Evolutionary conservation across 2,329 filamentous ascomycete genomes (phyloP), one percentile per base, ranked within the genome.

Genomic region (Monilinia polystroma): DNA sequence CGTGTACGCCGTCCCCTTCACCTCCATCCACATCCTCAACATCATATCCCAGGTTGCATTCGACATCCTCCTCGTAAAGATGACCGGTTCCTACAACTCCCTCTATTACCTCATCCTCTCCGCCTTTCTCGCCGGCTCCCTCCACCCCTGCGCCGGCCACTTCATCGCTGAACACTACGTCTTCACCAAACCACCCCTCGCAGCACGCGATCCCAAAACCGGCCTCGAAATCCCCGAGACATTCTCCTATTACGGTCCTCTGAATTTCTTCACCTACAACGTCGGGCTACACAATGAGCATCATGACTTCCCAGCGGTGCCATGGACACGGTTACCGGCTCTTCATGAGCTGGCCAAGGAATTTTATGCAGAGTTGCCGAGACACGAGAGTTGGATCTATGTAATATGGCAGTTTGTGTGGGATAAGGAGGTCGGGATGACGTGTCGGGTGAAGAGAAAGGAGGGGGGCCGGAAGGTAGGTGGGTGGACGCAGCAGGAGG

Each of bases 101-200:
- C 76, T 98, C 56, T 84, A 87, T 70, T 99, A 99, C 82, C 82
- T 99, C 53, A 82, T 99, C 63, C 81, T 96, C 72, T 95, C 90
- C 75, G 95, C 91, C 63, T 98, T 99, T 83, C 85, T 99, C 3
- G 95, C 95, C 1, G 95, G 95, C 47, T 94, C 90, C 57, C 84
- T 99, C 43, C 95, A 99, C 80, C 95, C 95, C 4, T 92, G 94
- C 68, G 95, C 95, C 0, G 95, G 92, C 55, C 95, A 99, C 81
- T 99, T 99, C 83, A 99, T 99, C 79, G 93, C 95, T 67, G 95
- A 99, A 81, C 95, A 99, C 80, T 94, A 94, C 80, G 90, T 94
- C 72, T 93, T 92, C 76, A 83, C 88, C 73, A 87, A 86, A 35
- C 76, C 87, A 72, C 70, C 72, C 0, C 26, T 83, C 23, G 80